Conservation (phyloP, 2,329 filamentous ascomycete genomes). For the Dendrostoma leiphaemia region DNA sequence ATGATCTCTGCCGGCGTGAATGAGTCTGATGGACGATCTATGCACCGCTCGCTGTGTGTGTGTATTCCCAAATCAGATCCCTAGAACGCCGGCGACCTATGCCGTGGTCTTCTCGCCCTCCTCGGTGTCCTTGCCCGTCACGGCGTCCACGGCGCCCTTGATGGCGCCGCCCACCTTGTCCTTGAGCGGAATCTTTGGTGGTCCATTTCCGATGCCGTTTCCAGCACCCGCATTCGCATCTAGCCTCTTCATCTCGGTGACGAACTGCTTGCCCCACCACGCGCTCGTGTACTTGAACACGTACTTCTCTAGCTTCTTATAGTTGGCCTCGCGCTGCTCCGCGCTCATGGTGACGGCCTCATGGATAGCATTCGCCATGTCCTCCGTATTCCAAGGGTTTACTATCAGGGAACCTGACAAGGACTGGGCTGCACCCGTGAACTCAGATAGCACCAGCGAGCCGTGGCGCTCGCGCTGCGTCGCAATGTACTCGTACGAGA, state of each 20-base stretch:
- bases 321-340: conserved; percentile 83
- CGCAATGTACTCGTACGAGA: conserved; percentile 97
- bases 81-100: background rate
- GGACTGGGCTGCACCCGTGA: conserved; percentile 91
- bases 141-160: conserved; percentile 13
- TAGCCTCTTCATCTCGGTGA: conserved; percentile 71
- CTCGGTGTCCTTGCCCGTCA: conserved; percentile 11
- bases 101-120: conserved; percentile 1
- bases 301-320: conserved; percentile 88
- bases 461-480: conserved; percentile 88
- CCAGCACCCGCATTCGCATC: conserved; percentile 27
- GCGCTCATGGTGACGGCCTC: conserved; percentile 96
- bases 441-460: conserved; percentile 92
- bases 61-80: background rate
- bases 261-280: conserved; percentile 95
- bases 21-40: background rate
- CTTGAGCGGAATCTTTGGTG: conserved; percentile 18
- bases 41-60: background rate
- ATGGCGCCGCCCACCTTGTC: conserved; percentile 13
- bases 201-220: conserved; percentile 19
- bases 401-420: conserved; percentile 91
- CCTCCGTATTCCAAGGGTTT: conserved; percentile 98
- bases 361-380: conserved; percentile 88
- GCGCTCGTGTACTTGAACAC: conserved; percentile 97
- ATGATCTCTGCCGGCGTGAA: too few species aligned